phyloP scores from a whole-genome alignment of 495 filamentous ascomycete genomes.

The Neurospora sp. region DNA sequence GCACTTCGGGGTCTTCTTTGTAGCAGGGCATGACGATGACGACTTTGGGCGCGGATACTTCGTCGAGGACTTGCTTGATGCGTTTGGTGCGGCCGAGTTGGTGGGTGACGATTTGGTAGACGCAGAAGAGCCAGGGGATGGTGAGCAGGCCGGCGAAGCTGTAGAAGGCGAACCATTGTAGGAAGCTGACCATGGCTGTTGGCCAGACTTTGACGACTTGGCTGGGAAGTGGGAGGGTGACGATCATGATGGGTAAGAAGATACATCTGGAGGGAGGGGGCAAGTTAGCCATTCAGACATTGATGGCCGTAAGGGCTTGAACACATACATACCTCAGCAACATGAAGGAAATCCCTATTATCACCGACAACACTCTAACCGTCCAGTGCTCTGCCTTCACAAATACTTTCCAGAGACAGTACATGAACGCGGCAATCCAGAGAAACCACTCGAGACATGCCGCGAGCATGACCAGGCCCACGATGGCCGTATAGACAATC shows the following conservation, averaged over 20 bases:
- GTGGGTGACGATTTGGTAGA: slow-evolving; percentile 81
- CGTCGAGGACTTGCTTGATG: slow-evolving; percentile 77
- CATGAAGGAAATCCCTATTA: slow-evolving; percentile 66
- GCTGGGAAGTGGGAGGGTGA: slow-evolving; percentile 77
- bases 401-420: slow-evolving; percentile 82
- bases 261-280: slow-evolving; percentile 46
- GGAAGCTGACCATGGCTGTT: slow-evolving; percentile 46
- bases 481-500: slow-evolving; percentile 67
- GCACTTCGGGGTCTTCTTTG: slow-evolving; percentile 79
- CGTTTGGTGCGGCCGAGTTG: slow-evolving; percentile 69
- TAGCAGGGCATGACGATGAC: slow-evolving; percentile 98
- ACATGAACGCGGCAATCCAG: slow-evolving; percentile 85
- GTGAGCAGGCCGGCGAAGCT: slow-evolving; percentile 78
- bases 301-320: neutral
- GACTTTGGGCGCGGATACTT: slow-evolving; percentile 80
- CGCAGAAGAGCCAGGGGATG: slow-evolving; percentile 86
- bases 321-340: slow-evolving; percentile 56
- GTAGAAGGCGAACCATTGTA: slow-evolving; percentile 97
- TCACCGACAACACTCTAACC: slow-evolving; percentile 61
- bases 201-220: slow-evolving; percentile 66
- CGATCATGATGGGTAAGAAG: slow-evolving; percentile 89
- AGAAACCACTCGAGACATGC: slow-evolving; percentile 91
- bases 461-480: slow-evolving; percentile 72
- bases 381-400: slow-evolving; percentile 84
- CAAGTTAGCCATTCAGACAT: slow-evolving; percentile 2